Conservation (phyloP, 495 filamentous ascomycete species). For the Daldinia grandis region DNA sequence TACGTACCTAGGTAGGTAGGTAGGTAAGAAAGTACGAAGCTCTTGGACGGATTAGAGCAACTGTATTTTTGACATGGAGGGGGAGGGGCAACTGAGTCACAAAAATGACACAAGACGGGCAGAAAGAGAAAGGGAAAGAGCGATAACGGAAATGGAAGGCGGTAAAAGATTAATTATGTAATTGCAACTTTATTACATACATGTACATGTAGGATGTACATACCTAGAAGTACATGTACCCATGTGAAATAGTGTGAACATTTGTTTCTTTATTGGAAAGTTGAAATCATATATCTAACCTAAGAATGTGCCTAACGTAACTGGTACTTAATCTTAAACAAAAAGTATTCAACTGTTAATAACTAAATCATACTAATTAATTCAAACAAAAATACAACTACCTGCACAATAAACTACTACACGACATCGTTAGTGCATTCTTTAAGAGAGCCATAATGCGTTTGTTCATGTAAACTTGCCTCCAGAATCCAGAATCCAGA, state of each 20-base stretch:
- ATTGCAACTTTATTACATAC: too few species aligned
- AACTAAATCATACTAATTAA: too few species aligned
- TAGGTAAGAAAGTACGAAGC: slow-evolving; percentile 8
- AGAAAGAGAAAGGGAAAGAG: background rate
- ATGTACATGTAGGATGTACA: too few species aligned
- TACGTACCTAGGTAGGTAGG: too few species aligned
- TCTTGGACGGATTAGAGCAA: slow-evolving; percentile 1
- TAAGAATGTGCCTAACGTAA: background rate
- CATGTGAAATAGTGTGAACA: background rate
- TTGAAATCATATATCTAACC: background rate
- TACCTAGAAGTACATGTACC: too few species aligned
- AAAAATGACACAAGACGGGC: slow-evolving; percentile 33
- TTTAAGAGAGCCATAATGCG: background rate
- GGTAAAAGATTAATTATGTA: slow-evolving; percentile 4
- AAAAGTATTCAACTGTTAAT: background rate
- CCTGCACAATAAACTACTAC: too few species aligned
- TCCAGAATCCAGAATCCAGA: too few species aligned
- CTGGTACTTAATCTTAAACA: too few species aligned
- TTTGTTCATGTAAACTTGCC: background rate
- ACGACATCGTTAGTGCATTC: background rate
- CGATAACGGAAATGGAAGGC: slow-evolving; percentile 23
- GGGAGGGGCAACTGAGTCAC: slow-evolving; percentile 43
- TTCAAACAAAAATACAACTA: background rate
- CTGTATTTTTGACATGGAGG: slow-evolving; percentile 23
- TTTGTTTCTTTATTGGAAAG: background rate